Conservation (phyloP, 148 eudicot genomes). For the Chenopodium suecicum region DNA sequence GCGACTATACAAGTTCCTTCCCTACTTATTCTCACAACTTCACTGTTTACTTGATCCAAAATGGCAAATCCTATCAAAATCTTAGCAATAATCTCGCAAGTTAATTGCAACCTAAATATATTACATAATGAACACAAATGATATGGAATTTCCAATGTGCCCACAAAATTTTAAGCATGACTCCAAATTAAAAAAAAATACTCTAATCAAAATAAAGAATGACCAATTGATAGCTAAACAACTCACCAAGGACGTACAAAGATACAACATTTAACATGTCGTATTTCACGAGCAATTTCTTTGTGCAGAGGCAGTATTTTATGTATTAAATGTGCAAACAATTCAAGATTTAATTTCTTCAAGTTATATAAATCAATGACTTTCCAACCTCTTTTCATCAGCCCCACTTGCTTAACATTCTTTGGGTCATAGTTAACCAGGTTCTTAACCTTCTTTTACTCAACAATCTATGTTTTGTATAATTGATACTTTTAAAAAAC, state of each 20-base stretch:
- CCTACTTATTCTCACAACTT: not conserved
- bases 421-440: not conserved
- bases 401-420: not conserved
- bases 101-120: not conserved
- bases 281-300: not conserved
- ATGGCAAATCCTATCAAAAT: not conserved
- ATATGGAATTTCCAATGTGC: not conserved
- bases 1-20: not conserved
- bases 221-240: conserved; percentile 9
- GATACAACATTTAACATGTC: conserved; percentile 4
- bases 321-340: not conserved
- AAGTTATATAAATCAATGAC: not conserved
- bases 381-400: not conserved
- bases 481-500: too few species aligned
- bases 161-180: not conserved
- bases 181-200: not conserved
- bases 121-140: not conserved
- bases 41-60: conserved; percentile 4
- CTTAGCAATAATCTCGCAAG: not conserved
- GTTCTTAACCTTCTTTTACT: too few species aligned
- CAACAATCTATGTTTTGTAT: too few species aligned
- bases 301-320: not conserved
- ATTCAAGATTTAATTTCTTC: not conserved
- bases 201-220: not conserved
- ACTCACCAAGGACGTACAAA: not conserved